phyloP scores from a whole-genome alignment of 352 stramenopile genomes.

The Globisporangium ultimum region DNA sequence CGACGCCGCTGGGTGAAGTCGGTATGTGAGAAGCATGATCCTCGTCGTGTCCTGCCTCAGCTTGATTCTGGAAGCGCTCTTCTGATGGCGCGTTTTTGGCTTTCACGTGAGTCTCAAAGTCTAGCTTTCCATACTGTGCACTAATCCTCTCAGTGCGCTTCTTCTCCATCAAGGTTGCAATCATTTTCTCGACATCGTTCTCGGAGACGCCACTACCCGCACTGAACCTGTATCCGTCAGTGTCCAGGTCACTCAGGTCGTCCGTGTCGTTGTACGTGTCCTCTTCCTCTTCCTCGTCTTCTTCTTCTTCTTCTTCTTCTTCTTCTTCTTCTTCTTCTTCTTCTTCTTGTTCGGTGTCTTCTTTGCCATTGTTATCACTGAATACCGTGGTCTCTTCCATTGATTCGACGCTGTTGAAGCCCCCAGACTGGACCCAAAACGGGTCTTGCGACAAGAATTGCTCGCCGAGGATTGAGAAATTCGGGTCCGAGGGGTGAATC shows the following conservation, averaged over 20 bases:
- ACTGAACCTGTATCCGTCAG: background rate
- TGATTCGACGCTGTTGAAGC: background rate
- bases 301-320: background rate
- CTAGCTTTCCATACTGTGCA: too few relatives aligned
- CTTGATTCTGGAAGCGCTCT: background rate
- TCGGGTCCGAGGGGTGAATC: slow-evolving; percentile 17
- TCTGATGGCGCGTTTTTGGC: too few relatives aligned
- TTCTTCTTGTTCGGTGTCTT: background rate
- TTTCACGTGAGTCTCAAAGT: too few relatives aligned
- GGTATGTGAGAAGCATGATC: background rate
- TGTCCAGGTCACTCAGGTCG: slow-evolving; percentile 1
- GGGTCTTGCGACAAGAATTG: slow-evolving; percentile 3
- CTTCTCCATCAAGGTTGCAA: background rate
- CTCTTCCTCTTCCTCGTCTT: background rate
- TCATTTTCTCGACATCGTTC: background rate
- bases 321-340: background rate
- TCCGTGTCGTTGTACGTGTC: background rate
- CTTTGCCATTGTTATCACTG: background rate
- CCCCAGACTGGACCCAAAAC: slow-evolving; percentile 3
- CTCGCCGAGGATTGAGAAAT: slow-evolving; percentile 24
- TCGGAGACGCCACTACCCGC: background rate
- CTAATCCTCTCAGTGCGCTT: too few relatives aligned
- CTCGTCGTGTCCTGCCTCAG: too few relatives aligned
- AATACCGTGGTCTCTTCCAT: background rate
- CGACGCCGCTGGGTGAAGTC: background rate